A percentile compares a stretch with the other conserved stretches of the same genome.
Conservation (phyloP, 179 eudicot genomes). For the Sideroxylon spinosum region DNA sequence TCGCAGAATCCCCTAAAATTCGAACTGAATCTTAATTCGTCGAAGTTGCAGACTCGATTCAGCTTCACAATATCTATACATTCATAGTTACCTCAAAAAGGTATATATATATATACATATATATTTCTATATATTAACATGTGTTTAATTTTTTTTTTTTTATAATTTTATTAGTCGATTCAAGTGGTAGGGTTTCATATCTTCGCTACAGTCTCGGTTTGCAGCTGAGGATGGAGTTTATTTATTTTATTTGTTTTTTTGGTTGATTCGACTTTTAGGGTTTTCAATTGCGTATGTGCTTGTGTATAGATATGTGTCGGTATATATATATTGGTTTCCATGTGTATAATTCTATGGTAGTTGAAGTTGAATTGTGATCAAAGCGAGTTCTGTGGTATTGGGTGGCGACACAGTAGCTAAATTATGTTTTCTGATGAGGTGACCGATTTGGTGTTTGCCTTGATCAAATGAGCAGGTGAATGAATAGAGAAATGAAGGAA, state of each 20-base stretch:
- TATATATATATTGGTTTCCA: not conserved
- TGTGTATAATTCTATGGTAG: not conserved
- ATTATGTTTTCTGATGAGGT: not conserved
- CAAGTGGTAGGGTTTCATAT: conserved; percentile 20
- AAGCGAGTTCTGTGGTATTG: not conserved
- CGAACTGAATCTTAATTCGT: not conserved
- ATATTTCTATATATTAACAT: not conserved
- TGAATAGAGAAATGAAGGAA: too few relatives aligned
- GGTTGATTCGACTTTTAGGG: conserved; percentile 10
- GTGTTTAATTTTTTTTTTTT: not conserved
- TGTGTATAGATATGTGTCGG: too few relatives aligned
- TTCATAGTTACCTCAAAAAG: not conserved
- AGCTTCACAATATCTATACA: not conserved
- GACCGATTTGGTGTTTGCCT: not conserved
- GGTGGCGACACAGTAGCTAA: not conserved
- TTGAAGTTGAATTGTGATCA: conserved; percentile 13
- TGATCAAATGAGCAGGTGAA: not conserved
- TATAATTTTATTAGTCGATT: not conserved
- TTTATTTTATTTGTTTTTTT: not conserved
- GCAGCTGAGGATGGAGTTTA: not conserved
- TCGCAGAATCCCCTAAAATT: conserved; percentile 16
- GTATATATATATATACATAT: not conserved
- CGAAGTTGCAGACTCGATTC: conserved; percentile 14
- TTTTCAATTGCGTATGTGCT: not conserved
- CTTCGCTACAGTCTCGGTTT: not conserved